Evolutionary conservation across 2,329 filamentous ascomycete genomes (phyloP).

Genomic region (Aulographum hederae): DNA sequence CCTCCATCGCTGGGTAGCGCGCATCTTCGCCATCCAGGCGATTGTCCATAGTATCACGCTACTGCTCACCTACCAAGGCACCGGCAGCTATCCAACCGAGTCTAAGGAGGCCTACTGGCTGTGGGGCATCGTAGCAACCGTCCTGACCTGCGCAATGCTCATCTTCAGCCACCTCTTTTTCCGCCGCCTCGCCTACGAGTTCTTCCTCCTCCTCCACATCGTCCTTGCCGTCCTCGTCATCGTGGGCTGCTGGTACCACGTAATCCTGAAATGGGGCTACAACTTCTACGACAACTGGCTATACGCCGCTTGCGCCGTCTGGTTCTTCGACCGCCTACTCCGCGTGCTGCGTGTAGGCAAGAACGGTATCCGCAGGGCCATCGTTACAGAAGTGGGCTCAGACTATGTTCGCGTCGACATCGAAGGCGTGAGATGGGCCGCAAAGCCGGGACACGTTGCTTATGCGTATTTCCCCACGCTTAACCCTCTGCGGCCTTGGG

Average conservation of each 20-base stretch:
- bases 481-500: slow-evolving; percentile 20
- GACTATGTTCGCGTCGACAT: slow-evolving; percentile 24
- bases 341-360: slow-evolving; percentile 20
- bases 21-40: slow-evolving; percentile 9
- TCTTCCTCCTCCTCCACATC: slow-evolving; percentile 17
- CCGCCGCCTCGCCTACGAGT: slow-evolving; percentile 14
- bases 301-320: slow-evolving; percentile 23
- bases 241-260: slow-evolving; percentile 16
- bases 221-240: slow-evolving; percentile 13
- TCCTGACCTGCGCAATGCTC: slow-evolving; percentile 12
- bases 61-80: slow-evolving; percentile 8
- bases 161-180: slow-evolving; percentile 12
- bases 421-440: slow-evolving; percentile 17
- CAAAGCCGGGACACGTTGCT: slow-evolving; percentile 16
- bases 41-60: slow-evolving; percentile 9
- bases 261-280: slow-evolving; percentile 15
- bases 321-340: slow-evolving; percentile 27
- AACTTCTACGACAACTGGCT: slow-evolving; percentile 27
- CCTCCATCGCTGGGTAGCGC: slow-evolving; percentile 9
- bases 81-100: slow-evolving; percentile 8
- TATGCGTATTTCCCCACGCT: slow-evolving; percentile 34
- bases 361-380: slow-evolving; percentile 19
- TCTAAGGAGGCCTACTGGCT: slow-evolving; percentile 14
- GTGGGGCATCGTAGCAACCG: slow-evolving; percentile 20
- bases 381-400: slow-evolving; percentile 15